Conservation (phyloP, 345 rosid species). For the Raphanus raphanistrum region DNA sequence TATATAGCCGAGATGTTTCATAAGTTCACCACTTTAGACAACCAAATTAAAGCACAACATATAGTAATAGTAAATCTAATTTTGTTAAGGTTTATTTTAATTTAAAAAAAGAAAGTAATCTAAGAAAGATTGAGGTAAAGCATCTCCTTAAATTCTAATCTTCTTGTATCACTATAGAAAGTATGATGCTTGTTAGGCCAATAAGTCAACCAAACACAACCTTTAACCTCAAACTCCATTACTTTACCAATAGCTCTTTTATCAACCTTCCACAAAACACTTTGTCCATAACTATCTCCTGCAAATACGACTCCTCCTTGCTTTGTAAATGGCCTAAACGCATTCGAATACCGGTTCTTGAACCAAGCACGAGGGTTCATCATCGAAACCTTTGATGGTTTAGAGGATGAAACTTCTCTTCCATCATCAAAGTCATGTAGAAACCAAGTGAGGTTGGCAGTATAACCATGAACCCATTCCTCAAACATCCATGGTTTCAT, state of each 20-base stretch:
- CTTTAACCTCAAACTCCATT: slow-evolving; percentile 79
- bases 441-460: slow-evolving; percentile 70
- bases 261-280: slow-evolving; percentile 72
- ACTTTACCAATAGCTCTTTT: slow-evolving; percentile 54
- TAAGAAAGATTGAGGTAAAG: slow-evolving; percentile 56
- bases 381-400: slow-evolving; percentile 62
- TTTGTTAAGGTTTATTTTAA: not conserved
- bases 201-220: slow-evolving; percentile 88
- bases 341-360: slow-evolving; percentile 63
- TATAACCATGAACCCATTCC: slow-evolving; percentile 64
- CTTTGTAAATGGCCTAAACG: slow-evolving; percentile 68
- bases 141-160: slow-evolving; percentile 67
- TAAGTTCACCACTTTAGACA: not conserved
- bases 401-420: slow-evolving; percentile 74
- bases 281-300: slow-evolving; percentile 74
- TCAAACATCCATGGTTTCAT: slow-evolving; percentile 88
- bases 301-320: slow-evolving; percentile 90
- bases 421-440: slow-evolving; percentile 83
- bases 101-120: not conserved
- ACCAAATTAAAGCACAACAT: not conserved
- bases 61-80: not conserved
- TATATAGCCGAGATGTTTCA: not conserved
- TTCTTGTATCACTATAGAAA: slow-evolving; percentile 71
- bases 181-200: slow-evolving; percentile 87
- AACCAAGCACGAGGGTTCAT: slow-evolving; percentile 83